Conservation (phyloP, 2,329 filamentous ascomycete species). For the Pyrenophora seminiperda region DNA sequence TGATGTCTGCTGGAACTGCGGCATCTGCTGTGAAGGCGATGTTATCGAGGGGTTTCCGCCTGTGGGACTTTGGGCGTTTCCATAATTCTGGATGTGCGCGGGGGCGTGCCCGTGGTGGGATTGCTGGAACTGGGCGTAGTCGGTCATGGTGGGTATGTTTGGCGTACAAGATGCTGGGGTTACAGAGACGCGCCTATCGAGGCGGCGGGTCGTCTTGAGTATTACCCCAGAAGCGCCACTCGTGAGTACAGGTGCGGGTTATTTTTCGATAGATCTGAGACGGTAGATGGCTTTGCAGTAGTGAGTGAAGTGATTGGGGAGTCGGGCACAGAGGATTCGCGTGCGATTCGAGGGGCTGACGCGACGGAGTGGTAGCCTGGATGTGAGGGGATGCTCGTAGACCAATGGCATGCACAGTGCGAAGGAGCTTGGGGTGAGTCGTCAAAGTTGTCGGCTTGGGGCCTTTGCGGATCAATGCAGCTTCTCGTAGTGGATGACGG, state of each 20-base stretch:
- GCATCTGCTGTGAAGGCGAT: conserved; percentile 65
- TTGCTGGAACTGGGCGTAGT: conserved; percentile 57
- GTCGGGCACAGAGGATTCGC: conserved; percentile 3
- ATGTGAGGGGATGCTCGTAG: conserved; percentile 40
- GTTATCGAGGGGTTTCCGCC: conserved; percentile 61
- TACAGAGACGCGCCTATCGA: conserved; percentile 34
- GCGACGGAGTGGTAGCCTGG: conserved; percentile 44
- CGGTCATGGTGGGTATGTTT: conserved; percentile 48
- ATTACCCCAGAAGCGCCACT: conserved; percentile 33
- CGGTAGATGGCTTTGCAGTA: conserved; percentile 22
- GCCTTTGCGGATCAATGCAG: conserved; percentile 5
- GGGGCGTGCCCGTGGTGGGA: conserved; percentile 52
- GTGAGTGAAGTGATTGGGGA: neutral
- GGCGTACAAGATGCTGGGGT: conserved; percentile 28
- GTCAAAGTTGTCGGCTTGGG: conserved; percentile 1
- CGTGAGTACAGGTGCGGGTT: conserved; percentile 30
- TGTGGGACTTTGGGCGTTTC: conserved; percentile 43
- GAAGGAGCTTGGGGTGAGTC: conserved; percentile 29
- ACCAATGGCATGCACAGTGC: conserved; percentile 29
- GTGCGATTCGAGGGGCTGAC: conserved; percentile 32
- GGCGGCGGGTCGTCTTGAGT: conserved; percentile 21
- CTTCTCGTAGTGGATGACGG: neutral
- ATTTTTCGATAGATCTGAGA: conserved; percentile 16
- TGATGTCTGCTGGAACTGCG: conserved; percentile 68
- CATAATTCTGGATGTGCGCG: conserved; percentile 49